Evolutionary conservation across 2,329 filamentous ascomycete genomes (phyloP), one percentile per base, ranked within the genome.

Genomic region (Microcyclospora pomicola): DNA sequence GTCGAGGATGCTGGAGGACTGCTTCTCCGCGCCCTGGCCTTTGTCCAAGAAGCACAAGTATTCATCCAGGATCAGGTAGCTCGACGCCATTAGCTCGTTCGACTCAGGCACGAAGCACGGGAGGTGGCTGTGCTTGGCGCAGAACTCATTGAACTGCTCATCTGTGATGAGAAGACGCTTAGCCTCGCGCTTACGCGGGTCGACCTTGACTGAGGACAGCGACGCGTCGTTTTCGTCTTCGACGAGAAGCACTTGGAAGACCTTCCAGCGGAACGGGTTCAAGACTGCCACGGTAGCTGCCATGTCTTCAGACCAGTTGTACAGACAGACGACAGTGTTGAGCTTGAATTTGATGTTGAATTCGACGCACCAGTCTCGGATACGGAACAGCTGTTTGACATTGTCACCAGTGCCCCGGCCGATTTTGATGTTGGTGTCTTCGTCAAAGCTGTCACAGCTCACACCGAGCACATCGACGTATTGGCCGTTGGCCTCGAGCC

Each of bases 401-500:
- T 72, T 64, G n/a, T 62, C 53, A 3, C 66, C 65, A n/a, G 49
- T 40, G 3, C 67, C 67, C 6, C 70, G 61, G 3, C 72, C 69
- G 40, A 75, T 74, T 15, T 49, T 52, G 29, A 60, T 59, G 50
- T 73, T 74, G 2, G 68, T 72, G 14, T 49, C 41, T 39, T 65
- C 59, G 40, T 70, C 43, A 46, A 74, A 73, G 5, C 66, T 72
- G 49, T 74, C 69, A 49, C 70, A 75, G 10, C 64, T 68, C 1
- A 73, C 61, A n/a, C 67, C 71, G 12, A 75, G 51, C 36, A 74
- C 68, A 48, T 74, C 69, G 29, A 74, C 48, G 43, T 64, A 62
- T n/a, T 47, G 44, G 7, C 59, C 63, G 35, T 68, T 52, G 34
- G 62, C 36, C 3, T 52, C 42, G 29, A 74, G 48, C 52, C 64